Percentiles rank a stretch among this genome's conserved stretches.
These are phyloP conservation scores for Leptographium radiaticola DNA, from an alignment of 2,329 filamentous ascomycete genomes.

Conservation along the genomic window DNA sequence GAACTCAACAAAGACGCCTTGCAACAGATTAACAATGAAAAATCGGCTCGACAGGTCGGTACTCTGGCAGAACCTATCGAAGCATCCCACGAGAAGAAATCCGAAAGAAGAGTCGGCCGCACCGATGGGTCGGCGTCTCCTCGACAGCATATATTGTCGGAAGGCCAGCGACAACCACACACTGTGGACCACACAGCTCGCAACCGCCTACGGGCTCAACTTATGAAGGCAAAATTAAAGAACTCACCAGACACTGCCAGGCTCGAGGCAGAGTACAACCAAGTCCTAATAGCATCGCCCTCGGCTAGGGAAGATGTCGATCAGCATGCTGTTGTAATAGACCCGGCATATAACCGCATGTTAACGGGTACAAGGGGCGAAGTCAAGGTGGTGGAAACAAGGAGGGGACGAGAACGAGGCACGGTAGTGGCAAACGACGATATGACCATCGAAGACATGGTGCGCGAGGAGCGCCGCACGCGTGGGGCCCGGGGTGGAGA, in stretches of 20 bases:
- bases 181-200: constrained; percentile 64
- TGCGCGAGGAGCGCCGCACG: constrained; percentile 82
- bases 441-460: constrained; percentile 95
- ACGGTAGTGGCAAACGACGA: constrained; percentile 83
- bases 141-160: neutral
- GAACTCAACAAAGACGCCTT: constrained; percentile 65
- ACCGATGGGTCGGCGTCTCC: constrained; percentile 20
- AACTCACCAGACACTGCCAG: constrained; percentile 60
- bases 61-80: constrained; percentile 66
- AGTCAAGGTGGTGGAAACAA: constrained; percentile 65
- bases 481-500: constrained; percentile 67
- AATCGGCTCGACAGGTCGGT: constrained; percentile 33
- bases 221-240: constrained; percentile 90
- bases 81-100: constrained; percentile 54
- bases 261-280: constrained; percentile 75
- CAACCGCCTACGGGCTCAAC: constrained; percentile 81
- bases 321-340: constrained; percentile 63
- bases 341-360: constrained; percentile 81
- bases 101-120: constrained; percentile 51
- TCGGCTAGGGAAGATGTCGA: constrained; percentile 23
- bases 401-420: constrained; percentile 72
- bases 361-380: constrained; percentile 62
- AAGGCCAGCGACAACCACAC: constrained; percentile 17
- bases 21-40: constrained; percentile 44
- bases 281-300: constrained; percentile 49